These are phyloP conservation scores for Solanum lycopersicoides DNA, from an alignment of 257 asterid genomes.

Conservation along the genomic window DNA sequence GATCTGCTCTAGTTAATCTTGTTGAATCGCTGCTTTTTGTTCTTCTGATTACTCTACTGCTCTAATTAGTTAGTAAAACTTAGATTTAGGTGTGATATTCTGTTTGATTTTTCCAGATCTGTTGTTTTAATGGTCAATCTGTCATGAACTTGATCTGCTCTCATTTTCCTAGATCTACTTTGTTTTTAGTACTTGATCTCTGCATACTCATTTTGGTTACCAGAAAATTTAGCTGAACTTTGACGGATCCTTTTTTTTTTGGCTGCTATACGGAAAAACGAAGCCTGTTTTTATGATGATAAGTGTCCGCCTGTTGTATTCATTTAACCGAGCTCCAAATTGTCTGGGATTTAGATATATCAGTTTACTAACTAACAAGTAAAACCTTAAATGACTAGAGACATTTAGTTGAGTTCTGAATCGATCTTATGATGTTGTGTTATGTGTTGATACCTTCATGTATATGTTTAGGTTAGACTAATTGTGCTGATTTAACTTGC, in stretches of 20 bases:
- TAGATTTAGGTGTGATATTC: background rate
- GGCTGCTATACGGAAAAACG: background rate
- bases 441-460: background rate
- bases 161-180: conserved; percentile 4
- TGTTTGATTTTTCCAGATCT: conserved; percentile 3
- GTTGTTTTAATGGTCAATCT: background rate
- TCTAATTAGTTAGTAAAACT: background rate
- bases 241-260: background rate
- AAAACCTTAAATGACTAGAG: background rate
- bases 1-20: background rate
- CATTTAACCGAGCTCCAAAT: background rate
- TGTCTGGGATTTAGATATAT: background rate
- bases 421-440: background rate
- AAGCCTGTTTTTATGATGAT: background rate
- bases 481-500: background rate
- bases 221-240: background rate
- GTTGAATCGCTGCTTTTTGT: background rate
- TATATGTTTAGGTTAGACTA: background rate
- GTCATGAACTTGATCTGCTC: background rate
- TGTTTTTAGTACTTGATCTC: background rate
- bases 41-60: background rate
- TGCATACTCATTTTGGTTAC: background rate
- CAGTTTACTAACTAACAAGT: background rate
- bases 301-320: background rate
- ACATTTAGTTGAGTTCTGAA: background rate